A percentile compares a stretch with the other conserved stretches of the same genome.
Conservation (phyloP, 441 rosid species). For the Bruguiera hainesii region DNA sequence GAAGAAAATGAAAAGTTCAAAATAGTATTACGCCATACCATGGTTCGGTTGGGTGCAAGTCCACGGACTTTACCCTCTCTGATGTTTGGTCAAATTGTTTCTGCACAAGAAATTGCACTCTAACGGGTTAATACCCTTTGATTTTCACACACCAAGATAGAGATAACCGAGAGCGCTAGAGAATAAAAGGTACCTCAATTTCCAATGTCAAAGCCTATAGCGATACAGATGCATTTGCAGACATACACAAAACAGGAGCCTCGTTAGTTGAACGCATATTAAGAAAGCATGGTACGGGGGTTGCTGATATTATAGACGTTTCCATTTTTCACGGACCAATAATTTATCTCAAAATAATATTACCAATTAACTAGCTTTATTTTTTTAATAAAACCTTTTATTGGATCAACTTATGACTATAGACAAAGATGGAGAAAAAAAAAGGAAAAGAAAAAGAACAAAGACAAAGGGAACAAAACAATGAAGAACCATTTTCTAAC, state of each 20-base stretch:
- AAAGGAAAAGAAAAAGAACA: too few species aligned
- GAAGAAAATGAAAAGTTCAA: not conserved
- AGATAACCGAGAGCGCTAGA: not conserved
- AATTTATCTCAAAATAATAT: too few species aligned
- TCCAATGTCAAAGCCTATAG: slow-evolving; percentile 14
- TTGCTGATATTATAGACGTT: too few species aligned
- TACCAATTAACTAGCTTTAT: too few species aligned
- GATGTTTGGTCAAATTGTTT: slow-evolving; percentile 72
- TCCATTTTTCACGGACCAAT: too few species aligned
- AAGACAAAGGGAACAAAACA: too few species aligned
- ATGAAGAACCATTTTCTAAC: too few species aligned
- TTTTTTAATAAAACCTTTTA: too few species aligned
- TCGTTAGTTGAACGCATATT: not conserved
- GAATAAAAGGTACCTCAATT: slow-evolving; percentile 8
- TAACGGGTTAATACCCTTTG: not conserved
- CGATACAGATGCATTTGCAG: not conserved
- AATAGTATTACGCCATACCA: slow-evolving; percentile 46
- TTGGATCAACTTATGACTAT: too few species aligned
- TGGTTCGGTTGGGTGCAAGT: slow-evolving; percentile 88
- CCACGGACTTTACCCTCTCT: slow-evolving; percentile 87
- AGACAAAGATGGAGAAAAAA: too few species aligned
- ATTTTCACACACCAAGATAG: not conserved
- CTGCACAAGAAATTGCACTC: slow-evolving; percentile 37
- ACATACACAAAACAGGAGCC: not conserved
- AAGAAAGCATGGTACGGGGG: not conserved